Base-by-base conservation (phyloP, 2,329 filamentous ascomycete genomes). In the Exophiala alcalophila region DNA sequence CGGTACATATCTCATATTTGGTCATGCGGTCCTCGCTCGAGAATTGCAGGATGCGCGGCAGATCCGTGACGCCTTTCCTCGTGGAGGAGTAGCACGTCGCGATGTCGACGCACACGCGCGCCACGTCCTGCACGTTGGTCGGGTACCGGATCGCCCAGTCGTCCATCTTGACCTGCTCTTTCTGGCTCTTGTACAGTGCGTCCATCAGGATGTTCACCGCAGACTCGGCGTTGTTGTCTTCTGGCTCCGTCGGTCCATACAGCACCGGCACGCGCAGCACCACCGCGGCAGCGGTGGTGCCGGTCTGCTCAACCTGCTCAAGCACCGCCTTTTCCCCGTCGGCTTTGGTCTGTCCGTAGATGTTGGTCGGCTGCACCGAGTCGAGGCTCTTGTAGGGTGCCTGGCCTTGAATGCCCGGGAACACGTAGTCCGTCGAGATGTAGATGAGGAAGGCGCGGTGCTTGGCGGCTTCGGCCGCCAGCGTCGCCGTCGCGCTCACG, bases 41-140 rank as follows among this genome's bases (percentile, higher is more conserved):
- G 66, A 94, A 94, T 40, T 96, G 89, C 12, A 95, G 72, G 29
- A 89, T 77, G 19, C 61, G 68, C 0, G 89, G 89, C 26, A 94
- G 66, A 11, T 68, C 15, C 8, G 42, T 32, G 60, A 8, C 69
- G 62, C 36, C 72, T 67, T 25, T 76, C 69, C 26, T 68, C 65
- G 23, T 74, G 65, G 26, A 64, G 40, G 84, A 69, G 57, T 90
- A 92, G 57, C 84, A 81, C 49, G 71, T 72, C 2, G 84, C 78
- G 33, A 92, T 70, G 55, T 94, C 86, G 49, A 80, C 74, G 57
- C 81, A 85, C 31, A 95, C 85, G 26, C 90, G 75, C 12, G 76
- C 88, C 12, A 94, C 83, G 59, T 95, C 90, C 60, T 88, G 83
- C 0, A 88, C 94, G 61, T 92, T 92, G 5, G 89, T 94, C 6